Base-by-base conservation (phyloP, 495 filamentous ascomycete species). In the Aspergillus incahuasiensis region DNA sequence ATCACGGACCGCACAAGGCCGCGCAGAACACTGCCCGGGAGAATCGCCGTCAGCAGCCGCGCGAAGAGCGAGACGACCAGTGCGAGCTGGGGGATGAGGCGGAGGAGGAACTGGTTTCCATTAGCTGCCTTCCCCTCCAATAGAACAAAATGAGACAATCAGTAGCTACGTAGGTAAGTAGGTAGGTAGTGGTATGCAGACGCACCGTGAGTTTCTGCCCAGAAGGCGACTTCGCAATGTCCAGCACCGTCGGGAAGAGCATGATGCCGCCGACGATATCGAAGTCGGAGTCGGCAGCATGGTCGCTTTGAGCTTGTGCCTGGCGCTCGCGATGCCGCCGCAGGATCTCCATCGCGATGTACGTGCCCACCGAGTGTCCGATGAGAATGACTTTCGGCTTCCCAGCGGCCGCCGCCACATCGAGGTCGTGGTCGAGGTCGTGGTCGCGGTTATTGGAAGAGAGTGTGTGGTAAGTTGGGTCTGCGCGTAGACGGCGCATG, bases 361-460 rank as follows among this genome's bases (percentile, higher is more conserved):
- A 95, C 0, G 82, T 71, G 20, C 90, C 90, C 2, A 95, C 88
- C 0, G 89, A 92, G 65, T 95, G 90, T 0, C 89, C 90, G 24
- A 95, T 82, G 6, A 97, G 74, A 20, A 95, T 79, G 2, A 95
- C 79, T 38, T 80, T 79, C 35, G 63, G 65, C 53, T 20, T 48
- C 19, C 43, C 13, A 6, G 8, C 46, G 32, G 25, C 22, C 50
- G 38, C 2, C 24, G 44, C 4, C n/a, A 12, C 38, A 18, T 40
- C 38, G n/a, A 18, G n/a, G n/a, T 12, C 11, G 12, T n/a, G 24
- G 42, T 21, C 21, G 19, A n/a, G n/a, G n/a, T 40, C 38, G n/a
- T 5, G n/a, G n/a, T 12, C 11, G 12, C n/a, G 24, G 42, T 21
- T n/a, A 22, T 28, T 28, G 25, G 25, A 4, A 8, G 16, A 21